phyloP scores from a whole-genome alignment of 331 rosid genomes.

The Malus hybrid region DNA sequence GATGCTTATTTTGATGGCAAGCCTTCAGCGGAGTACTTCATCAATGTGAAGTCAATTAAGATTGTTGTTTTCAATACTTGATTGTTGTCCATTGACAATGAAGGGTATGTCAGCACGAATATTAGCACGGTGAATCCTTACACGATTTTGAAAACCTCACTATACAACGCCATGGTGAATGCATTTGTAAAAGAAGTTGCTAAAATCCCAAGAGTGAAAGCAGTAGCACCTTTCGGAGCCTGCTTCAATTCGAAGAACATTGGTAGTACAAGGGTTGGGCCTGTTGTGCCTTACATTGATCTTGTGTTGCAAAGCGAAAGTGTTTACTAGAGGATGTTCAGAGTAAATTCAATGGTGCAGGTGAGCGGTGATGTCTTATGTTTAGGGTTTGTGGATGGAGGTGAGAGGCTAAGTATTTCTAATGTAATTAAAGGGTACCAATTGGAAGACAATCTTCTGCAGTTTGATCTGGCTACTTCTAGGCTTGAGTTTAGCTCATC shows the following conservation, averaged over 20 bases:
- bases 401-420: constrained; percentile 6
- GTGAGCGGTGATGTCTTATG: constrained; percentile 14
- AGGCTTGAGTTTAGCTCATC: constrained; percentile 25
- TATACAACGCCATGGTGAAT: constrained; percentile 33
- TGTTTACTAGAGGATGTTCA: constrained; percentile 23
- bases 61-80: constrained; percentile 24
- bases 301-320: constrained; percentile 20
- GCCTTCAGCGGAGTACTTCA: constrained; percentile 43
- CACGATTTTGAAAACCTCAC: constrained; percentile 33
- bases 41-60: constrained; percentile 38
- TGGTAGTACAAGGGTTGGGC: constrained; percentile 4
- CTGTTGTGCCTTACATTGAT: constrained; percentile 24
- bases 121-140: constrained; percentile 57
- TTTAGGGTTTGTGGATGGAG: constrained; percentile 31
- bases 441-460: no score
- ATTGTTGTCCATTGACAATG: constrained; percentile 22
- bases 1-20: constrained; percentile 12
- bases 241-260: constrained; percentile 22
- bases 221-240: constrained; percentile 23
- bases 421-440: constrained; percentile 26
- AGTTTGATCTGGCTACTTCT: constrained; percentile 5
- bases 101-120: constrained; percentile 46
- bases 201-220: neutral
- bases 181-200: constrained; percentile 18
- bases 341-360: constrained; percentile 41